Evolutionary conservation across 208 protist species (phyloP), one percentile per base, ranked within the genome.

Genomic region (Zelonia costaricensis): DNA sequence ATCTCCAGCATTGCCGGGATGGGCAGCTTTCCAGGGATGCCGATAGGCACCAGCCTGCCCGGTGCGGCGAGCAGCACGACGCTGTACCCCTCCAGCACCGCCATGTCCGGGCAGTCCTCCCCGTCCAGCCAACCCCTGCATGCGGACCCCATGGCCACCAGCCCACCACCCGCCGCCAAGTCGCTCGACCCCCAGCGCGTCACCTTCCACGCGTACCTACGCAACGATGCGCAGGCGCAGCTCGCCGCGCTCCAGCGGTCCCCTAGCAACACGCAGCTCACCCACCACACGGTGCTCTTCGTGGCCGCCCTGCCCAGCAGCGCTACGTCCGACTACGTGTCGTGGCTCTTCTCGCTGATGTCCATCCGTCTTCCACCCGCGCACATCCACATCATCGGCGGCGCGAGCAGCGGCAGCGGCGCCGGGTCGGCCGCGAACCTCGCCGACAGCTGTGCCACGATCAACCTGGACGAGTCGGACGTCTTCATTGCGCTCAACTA

Each of bases 271-370:
- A 23, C 30, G 15, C 16, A 8, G n/a, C 40, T 4, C 27, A 16
- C 22, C 35, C 30, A 38, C 9, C 45, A 63, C 31, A 63, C 46
- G n/a, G 46, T 56, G 2, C 33, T 88, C 12, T 88, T 88, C 42
- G 47, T 85, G 20, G 82, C 78, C 47, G 82, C 78, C 9, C 62
- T 88, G 20, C 53, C 70, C 4, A 53, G 31, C 12, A 59, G 75
- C 16, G 58, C 67, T 1, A 66, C 63, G 22, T 36, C 36, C 16
- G 58, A 72, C 18, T 88, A 80, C 68, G 69, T 88, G 16, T 74
- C 77, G 9, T 88, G 81, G 81, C 45, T 82, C 18, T 84, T 88
- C 45, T 71, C 56, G 2, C 45, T 72, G 35, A 72, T 72, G 65
- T 40, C 52, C 42, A 72, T 72, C 12, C 38, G 57, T 4, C 43